Evolutionary conservation across 129 eudicot species (phyloP).

Genomic region (Smallanthus sonchifolius): DNA sequence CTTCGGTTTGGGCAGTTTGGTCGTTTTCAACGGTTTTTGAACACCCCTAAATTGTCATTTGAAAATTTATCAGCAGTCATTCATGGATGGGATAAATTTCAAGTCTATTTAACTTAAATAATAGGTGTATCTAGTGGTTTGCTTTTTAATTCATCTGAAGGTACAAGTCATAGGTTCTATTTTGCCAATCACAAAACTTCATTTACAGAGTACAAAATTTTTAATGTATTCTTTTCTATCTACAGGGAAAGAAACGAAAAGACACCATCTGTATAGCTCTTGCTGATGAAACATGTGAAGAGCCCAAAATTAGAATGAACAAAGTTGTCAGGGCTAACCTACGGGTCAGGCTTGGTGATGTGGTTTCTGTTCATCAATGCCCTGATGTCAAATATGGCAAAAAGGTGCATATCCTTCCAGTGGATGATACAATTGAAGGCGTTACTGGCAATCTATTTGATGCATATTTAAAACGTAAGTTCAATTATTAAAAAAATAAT

Average conservation of each 20-base stretch:
- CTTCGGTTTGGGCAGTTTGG: too few relatives aligned
- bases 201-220: neutral
- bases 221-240: neutral
- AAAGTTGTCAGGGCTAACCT: conserved; percentile 81
- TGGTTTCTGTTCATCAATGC: conserved; percentile 90
- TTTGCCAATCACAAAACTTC: neutral
- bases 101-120: neutral
- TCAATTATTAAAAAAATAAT: neutral
- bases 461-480: conserved; percentile 86
- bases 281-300: conserved; percentile 93
- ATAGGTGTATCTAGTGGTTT: neutral
- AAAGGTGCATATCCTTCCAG: conserved; percentile 91
- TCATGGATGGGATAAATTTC: neutral
- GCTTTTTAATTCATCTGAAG: neutral
- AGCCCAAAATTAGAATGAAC: conserved; percentile 88
- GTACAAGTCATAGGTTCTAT: neutral
- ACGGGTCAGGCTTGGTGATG: conserved; percentile 90
- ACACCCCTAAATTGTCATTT: neutral
- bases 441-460: conserved; percentile 90
- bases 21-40: too few relatives aligned
- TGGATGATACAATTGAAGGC: conserved; percentile 90
- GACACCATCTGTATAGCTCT: conserved; percentile 89
- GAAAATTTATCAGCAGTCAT: neutral
- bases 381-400: conserved; percentile 94
- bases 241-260: conserved; percentile 91